Percentiles rank a stretch among this genome's conserved stretches.
phyloP scores from a whole-genome alignment of 2,329 filamentous ascomycete genomes.

The Epichloe sylvatica region DNA sequence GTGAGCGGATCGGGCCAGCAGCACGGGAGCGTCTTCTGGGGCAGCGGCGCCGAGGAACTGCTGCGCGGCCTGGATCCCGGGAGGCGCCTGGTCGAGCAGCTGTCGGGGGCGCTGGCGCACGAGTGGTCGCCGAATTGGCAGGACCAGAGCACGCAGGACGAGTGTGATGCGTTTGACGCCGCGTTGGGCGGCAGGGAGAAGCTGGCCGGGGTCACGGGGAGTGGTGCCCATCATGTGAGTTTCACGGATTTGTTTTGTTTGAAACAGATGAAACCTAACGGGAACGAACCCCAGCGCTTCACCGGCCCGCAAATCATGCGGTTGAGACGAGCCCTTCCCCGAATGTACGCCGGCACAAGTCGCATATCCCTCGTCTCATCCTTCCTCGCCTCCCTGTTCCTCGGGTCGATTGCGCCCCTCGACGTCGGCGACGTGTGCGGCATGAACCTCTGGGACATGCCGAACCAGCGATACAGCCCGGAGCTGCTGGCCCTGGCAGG shows the following conservation, averaged over 20 bases:
- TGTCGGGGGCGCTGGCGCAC: conserved; percentile 62
- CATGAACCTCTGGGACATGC: conserved; percentile 93
- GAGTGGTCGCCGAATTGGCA: conserved; percentile 94
- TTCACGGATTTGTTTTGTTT: no score
- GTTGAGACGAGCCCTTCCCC: conserved; percentile 60
- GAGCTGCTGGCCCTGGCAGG: conserved; percentile 62
- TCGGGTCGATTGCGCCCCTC: conserved; percentile 73
- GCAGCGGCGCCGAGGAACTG: conserved; percentile 48
- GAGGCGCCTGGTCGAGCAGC: conserved; percentile 56
- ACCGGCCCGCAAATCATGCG: conserved; percentile 94
- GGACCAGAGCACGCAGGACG: conserved; percentile 82
- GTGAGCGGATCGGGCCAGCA: conserved; percentile 92
- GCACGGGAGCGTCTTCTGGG: conserved; percentile 96
- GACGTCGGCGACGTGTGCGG: conserved; percentile 92
- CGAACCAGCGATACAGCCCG: conserved; percentile 57
- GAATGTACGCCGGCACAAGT: conserved; percentile 65
- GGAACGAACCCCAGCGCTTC: conserved; percentile 50
- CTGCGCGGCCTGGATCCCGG: conserved; percentile 46
- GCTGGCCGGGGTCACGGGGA: conserved; percentile 66
- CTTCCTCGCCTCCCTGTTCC: conserved; percentile 80
- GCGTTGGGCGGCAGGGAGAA: conserved; percentile 50
- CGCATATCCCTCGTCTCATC: conserved; percentile 91
- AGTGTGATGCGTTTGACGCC: conserved; percentile 80
- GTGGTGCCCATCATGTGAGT: conserved; percentile 82
- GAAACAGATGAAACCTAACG: no score